Percentiles rank a stretch among this genome's conserved stretches.
phyloP scores from a whole-genome alignment of 2,329 filamentous ascomycete species.

The Akanthomyces muscarius region DNA sequence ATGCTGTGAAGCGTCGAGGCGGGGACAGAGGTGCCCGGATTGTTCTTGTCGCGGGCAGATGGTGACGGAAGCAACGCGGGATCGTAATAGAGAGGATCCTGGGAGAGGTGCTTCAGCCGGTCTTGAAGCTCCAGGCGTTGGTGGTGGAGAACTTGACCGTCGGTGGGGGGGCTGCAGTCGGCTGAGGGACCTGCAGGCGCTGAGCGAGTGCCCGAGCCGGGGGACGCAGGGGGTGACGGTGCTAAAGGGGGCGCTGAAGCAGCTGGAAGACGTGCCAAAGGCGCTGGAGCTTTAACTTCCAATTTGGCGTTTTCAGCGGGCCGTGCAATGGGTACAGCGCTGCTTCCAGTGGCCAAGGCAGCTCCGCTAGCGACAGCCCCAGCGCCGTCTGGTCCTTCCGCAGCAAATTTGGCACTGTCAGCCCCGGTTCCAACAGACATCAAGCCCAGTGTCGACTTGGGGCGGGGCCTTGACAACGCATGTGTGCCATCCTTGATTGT shows the following conservation, averaged over 20 bases:
- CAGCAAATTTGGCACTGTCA: background rate
- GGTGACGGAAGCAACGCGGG: constrained; percentile 5
- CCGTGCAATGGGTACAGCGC: background rate
- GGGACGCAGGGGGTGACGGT: background rate
- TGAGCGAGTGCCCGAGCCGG: background rate
- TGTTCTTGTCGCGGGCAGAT: background rate
- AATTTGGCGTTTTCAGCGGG: background rate
- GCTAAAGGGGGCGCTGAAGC: background rate
- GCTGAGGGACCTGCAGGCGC: background rate
- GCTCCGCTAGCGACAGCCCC: background rate
- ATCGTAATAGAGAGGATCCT: constrained; percentile 8
- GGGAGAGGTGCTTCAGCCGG: constrained; percentile 8
- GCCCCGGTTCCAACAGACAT: background rate
- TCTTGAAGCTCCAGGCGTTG: constrained; percentile 14
- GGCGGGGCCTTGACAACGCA: background rate
- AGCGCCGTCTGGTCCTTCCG: background rate
- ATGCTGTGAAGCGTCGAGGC: constrained; percentile 26
- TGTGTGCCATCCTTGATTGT: background rate
- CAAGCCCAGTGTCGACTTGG: background rate
- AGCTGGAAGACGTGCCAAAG: background rate
- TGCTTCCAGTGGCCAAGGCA: background rate
- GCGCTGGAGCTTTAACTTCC: background rate
- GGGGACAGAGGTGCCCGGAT: constrained; percentile 20
- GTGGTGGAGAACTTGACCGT: constrained; percentile 10
- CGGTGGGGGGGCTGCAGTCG: background rate